phyloP scores from a whole-genome alignment of 1,284 basidiomycete species.

The Trametes pubescens region DNA sequence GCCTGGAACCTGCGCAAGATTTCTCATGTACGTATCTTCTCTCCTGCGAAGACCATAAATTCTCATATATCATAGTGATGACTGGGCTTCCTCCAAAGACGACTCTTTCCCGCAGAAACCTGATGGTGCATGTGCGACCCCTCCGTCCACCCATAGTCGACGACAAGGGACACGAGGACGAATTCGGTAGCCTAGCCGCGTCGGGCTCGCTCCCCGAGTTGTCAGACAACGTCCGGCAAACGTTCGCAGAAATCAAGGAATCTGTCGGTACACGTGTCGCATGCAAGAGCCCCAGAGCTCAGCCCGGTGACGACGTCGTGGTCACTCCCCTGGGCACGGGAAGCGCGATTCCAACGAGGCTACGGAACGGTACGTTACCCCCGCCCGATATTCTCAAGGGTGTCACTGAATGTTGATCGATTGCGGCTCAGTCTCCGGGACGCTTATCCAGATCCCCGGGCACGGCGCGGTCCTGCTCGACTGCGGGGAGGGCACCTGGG shows the following conservation, averaged over 20 bases:
- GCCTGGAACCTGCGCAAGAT: conserved; percentile 45
- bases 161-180: conserved; percentile 42
- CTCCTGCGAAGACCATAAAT: background rate
- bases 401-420: conserved; percentile 1
- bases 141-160: conserved; percentile 50
- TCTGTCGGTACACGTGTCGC: conserved; percentile 15
- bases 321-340: conserved; percentile 90
- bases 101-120: conserved; percentile 49
- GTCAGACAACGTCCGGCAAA: conserved; percentile 44
- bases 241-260: conserved; percentile 26
- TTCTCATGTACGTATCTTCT: conserved; percentile 48
- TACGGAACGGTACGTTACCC: conserved; percentile 74
- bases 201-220: conserved; percentile 44
- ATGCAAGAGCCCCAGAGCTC: conserved; percentile 23
- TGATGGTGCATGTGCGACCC: conserved; percentile 57
- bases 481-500: conserved; percentile 91
- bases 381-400: background rate
- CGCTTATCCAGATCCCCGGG: conserved; percentile 74
- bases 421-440: conserved; percentile 71
- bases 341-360: conserved; percentile 85
- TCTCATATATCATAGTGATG: conserved; percentile 46
- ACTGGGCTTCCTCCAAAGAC: conserved; percentile 57
- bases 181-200: conserved; percentile 55
- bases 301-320: conserved; percentile 69
- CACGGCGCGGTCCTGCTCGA: conserved; percentile 86